These are phyloP conservation scores for Podila verticillata DNA, from an alignment of 192 early-diverging fungal genomes.

Conservation along the genomic window DNA sequence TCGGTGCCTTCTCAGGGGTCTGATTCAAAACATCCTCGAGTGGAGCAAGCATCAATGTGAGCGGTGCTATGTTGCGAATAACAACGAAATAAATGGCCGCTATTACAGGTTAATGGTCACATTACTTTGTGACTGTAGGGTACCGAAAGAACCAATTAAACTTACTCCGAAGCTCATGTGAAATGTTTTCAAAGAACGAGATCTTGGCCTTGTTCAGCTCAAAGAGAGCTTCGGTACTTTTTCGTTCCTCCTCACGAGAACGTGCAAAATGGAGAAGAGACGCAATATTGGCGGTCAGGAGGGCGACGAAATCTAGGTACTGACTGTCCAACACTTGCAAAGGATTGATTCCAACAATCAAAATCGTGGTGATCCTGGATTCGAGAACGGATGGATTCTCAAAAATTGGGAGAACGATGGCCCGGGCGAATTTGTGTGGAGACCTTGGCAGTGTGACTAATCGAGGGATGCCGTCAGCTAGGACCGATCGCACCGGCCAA, in stretches of 20 bases:
- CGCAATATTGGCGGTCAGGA: conserved; percentile 38
- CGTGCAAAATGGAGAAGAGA: conserved; percentile 34
- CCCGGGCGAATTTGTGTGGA: conserved; percentile 38
- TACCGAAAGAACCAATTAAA: background rate
- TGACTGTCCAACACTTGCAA: conserved; percentile 39
- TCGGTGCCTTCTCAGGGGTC: conserved; percentile 30
- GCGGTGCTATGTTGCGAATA: conserved; percentile 43
- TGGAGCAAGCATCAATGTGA: conserved; percentile 64
- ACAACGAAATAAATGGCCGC: too few relatives aligned
- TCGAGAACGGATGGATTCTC: conserved; percentile 36
- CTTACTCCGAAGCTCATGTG: conserved; percentile 58
- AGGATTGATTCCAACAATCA: conserved; percentile 48
- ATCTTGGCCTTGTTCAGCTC: conserved; percentile 54
- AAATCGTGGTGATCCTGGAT: conserved; percentile 31
- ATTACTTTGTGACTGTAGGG: too few relatives aligned
- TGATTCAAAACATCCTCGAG: conserved; percentile 56
- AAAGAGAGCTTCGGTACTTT: conserved; percentile 34
- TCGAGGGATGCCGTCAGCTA: conserved; percentile 39
- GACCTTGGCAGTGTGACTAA: conserved; percentile 44
- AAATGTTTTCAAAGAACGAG: conserved; percentile 53
- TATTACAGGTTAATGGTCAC: background rate
- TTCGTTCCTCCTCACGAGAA: conserved; percentile 51
- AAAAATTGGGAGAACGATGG: conserved; percentile 27
- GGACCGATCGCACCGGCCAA: conserved; percentile 43
- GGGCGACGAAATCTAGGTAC: conserved; percentile 46